Evolutionary conservation across 148 eudicot genomes (phyloP).

Genomic region (Nyssa sinensis): DNA sequence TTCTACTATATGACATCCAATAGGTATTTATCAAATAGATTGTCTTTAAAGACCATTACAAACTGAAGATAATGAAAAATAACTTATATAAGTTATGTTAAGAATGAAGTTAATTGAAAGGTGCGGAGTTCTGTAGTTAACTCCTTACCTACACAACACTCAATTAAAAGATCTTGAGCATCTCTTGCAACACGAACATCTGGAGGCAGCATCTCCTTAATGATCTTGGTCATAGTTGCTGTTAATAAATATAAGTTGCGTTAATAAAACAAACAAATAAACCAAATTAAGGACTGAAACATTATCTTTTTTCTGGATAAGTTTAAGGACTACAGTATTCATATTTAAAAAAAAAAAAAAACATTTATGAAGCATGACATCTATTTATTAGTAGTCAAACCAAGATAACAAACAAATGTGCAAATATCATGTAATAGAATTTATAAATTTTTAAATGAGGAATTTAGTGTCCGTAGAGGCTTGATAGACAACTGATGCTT

Average conservation of each 20-base stretch:
- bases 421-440: not conserved
- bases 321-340: no score
- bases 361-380: not conserved
- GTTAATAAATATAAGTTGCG: slow-evolving; percentile 25
- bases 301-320: no score
- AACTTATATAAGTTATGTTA: no score
- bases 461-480: not conserved
- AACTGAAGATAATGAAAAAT: not conserved
- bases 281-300: no score
- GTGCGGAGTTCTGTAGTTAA: not conserved
- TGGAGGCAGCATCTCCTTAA: slow-evolving; percentile 98
- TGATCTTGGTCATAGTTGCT: slow-evolving; percentile 98
- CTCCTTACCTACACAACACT: slow-evolving; percentile 91
- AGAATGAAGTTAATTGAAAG: not conserved
- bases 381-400: not conserved
- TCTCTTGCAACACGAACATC: slow-evolving; percentile 99
- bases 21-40: not conserved
- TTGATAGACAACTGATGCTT: not conserved
- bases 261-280: not conserved
- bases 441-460: not conserved
- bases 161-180: slow-evolving; percentile 91
- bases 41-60: not conserved
- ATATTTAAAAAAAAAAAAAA: not conserved
- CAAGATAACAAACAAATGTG: not conserved
- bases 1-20: not conserved